Percentiles rank a stretch among this genome's conserved stretches.
Conservation (phyloP, 1,284 basidiomycete species). For the Ceratobasidium sp. region DNA sequence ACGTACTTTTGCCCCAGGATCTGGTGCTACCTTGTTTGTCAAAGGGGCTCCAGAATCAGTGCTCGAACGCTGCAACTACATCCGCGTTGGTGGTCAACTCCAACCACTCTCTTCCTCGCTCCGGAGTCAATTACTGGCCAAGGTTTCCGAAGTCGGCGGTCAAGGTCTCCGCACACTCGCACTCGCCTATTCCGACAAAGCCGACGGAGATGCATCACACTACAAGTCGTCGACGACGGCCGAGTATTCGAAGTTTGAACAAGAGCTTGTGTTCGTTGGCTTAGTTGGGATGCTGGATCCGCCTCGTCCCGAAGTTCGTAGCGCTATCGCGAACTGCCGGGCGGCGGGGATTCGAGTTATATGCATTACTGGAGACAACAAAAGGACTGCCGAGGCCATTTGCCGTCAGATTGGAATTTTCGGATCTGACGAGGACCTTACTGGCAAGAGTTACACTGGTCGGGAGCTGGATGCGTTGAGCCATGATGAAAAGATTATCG, state of each 20-base stretch:
- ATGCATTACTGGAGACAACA: conserved; percentile 98
- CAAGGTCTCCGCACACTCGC: conserved; percentile 90
- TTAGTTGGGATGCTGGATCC: conserved; percentile 98
- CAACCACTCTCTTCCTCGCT: conserved; percentile 24
- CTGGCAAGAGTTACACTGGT: conserved; percentile 93
- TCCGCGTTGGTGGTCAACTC: conserved; percentile 66
- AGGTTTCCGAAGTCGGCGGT: conserved; percentile 71
- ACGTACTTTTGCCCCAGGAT: conserved; percentile 58
- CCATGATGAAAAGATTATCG: conserved; percentile 78
- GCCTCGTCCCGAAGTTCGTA: conserved; percentile 89
- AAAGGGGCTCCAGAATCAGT: conserved; percentile 98
- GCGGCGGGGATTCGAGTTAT: conserved; percentile 95
- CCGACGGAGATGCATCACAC: conserved; percentile 75
- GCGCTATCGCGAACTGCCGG: conserved; percentile 86
- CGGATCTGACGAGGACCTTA: conserved; percentile 76
- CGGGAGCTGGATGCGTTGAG: conserved; percentile 85
- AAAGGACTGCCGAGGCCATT: conserved; percentile 96
- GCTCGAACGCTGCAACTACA: conserved; percentile 81
- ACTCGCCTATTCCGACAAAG: conserved; percentile 82
- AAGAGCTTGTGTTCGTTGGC: conserved; percentile 89
- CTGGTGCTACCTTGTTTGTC: conserved; percentile 68
- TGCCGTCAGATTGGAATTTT: conserved; percentile 96
- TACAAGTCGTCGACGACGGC: conserved; percentile 77
- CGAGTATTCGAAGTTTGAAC: conserved; percentile 89
- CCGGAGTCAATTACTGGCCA: conserved; percentile 49